Evolutionary conservation across 768 basidiomycete genomes (phyloP).

Genomic region (Termitomyces sp.): DNA sequence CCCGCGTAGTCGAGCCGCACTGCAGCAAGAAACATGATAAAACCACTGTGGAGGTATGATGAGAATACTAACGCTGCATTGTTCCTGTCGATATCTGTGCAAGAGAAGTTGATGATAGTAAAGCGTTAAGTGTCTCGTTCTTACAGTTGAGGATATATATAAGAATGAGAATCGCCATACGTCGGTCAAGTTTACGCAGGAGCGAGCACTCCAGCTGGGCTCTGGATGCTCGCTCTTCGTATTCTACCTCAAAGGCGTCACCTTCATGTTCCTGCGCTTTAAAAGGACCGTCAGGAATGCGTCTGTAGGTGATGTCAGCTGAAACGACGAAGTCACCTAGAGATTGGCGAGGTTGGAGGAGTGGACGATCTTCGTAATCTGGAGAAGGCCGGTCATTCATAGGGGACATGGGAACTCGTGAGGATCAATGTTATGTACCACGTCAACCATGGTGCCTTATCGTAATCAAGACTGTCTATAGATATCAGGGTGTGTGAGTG

Average conservation of each 20-base stretch:
- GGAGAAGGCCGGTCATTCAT: not conserved
- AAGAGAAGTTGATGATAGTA: not conserved
- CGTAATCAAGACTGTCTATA: not conserved
- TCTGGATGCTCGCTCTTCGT: slow-evolving; percentile 30
- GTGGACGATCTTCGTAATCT: slow-evolving; percentile 10
- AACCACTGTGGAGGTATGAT: not conserved
- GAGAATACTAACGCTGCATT: slow-evolving; percentile 38
- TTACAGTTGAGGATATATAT: slow-evolving; percentile 50
- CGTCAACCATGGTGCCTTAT: not conserved
- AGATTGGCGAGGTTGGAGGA: slow-evolving; percentile 1
- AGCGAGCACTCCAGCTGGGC: slow-evolving; percentile 45
- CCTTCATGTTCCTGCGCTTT: not conserved
- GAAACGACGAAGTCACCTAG: not conserved
- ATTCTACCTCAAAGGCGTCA: not conserved
- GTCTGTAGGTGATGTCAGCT: not conserved
- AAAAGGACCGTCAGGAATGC: not conserved
- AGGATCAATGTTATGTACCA: not conserved
- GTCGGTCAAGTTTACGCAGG: slow-evolving; percentile 47
- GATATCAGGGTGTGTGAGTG: not conserved
- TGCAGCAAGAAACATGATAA: slow-evolving; percentile 18
- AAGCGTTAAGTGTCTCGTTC: slow-evolving; percentile 4
- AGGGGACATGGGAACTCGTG: not conserved
- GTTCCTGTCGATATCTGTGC: slow-evolving; percentile 64
- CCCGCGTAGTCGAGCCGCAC: slow-evolving; percentile 68
- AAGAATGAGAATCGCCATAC: slow-evolving; percentile 48